Percentiles rank a stretch among this genome's conserved stretches.
phyloP scores from a whole-genome alignment of 805 yeast genomes.

The Cyberlindnera mycetangii region DNA sequence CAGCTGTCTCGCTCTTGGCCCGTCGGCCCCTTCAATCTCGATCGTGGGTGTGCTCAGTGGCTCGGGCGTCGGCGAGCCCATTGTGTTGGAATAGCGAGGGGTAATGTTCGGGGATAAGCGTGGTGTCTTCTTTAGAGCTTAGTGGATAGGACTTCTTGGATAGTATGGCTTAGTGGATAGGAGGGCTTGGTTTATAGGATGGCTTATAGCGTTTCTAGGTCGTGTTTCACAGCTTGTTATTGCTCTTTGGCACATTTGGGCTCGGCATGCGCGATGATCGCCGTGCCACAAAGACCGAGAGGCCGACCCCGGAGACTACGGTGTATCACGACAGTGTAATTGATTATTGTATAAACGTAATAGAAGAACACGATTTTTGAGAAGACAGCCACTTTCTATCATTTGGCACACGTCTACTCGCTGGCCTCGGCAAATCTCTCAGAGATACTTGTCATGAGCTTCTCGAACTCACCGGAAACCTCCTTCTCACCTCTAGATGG shows the following conservation, averaged over 20 bases:
- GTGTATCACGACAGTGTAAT: no score
- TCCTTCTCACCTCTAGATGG: slow-evolving; percentile 88
- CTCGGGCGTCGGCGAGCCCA: no score
- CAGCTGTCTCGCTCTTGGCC: background rate
- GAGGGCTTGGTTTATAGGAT: background rate
- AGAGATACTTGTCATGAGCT: slow-evolving; percentile 67
- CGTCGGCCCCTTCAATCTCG: background rate
- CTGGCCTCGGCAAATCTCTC: slow-evolving; percentile 95
- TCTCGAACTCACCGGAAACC: slow-evolving; percentile 72
- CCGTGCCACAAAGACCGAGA: slow-evolving; percentile 2
- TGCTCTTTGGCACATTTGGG: background rate
- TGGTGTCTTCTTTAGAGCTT: background rate
- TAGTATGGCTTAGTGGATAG: background rate
- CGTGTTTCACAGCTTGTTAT: background rate
- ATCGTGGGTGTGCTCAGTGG: background rate
- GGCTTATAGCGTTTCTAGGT: background rate
- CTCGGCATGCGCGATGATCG: background rate
- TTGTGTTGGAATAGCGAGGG: no score
- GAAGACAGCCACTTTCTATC: background rate
- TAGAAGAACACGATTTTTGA: no score
- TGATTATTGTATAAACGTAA: no score
- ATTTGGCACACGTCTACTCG: slow-evolving; percentile 46
- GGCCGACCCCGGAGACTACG: background rate
- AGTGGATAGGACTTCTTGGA: background rate
- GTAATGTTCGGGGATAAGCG: background rate